phyloP scores from a whole-genome alignment of 441 rosid genomes.

The Bocquillonia castaneifolia region DNA sequence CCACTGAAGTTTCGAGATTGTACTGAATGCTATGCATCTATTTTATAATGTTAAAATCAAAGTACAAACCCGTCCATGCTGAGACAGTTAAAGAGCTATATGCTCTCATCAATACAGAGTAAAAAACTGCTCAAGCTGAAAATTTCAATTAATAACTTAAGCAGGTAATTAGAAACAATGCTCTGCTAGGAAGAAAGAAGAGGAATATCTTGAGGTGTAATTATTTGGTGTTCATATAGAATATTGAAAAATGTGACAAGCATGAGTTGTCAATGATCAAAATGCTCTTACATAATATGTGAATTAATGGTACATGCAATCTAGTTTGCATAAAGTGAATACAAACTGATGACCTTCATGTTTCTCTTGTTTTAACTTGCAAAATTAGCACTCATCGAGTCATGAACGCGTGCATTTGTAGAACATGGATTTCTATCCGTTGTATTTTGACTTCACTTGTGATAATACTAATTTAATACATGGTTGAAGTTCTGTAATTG shows the following conservation, averaged over 20 bases:
- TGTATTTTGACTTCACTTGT: neutral
- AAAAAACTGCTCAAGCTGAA: no score
- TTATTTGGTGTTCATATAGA: neutral
- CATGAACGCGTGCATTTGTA: neutral
- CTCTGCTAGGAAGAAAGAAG: neutral
- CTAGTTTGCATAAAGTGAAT: neutral
- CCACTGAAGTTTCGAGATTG: neutral
- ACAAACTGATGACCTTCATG: neutral
- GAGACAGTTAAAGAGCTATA: no score
- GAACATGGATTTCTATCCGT: neutral
- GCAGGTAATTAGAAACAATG: neutral
- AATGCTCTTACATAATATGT: no score
- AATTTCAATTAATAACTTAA: neutral
- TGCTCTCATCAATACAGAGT: no score
- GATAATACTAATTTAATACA: neutral
- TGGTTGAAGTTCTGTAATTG: neutral
- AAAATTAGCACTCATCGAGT: neutral
- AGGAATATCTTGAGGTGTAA: neutral
- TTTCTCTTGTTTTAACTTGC: neutral
- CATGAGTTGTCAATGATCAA: neutral
- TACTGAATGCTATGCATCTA: neutral
- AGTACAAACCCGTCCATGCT: neutral
- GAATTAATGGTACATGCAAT: no score
- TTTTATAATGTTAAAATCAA: neutral
- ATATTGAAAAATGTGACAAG: neutral